Base-by-base conservation (phyloP, 2,329 filamentous ascomycete genomes). In the Dactylellina sp. region DNA sequence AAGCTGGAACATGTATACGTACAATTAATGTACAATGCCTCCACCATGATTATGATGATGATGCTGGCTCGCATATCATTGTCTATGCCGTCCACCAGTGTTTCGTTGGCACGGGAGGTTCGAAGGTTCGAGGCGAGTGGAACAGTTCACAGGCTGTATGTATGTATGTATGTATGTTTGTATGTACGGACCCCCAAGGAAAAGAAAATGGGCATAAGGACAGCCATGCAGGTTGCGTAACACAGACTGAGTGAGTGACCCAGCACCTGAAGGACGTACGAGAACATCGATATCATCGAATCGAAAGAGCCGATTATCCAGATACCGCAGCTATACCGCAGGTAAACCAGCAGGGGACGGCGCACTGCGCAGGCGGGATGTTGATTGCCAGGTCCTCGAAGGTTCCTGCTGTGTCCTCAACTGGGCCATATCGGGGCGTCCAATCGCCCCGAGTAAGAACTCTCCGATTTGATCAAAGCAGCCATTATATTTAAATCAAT, bases 91-190 rank as follows among this genome's bases (percentile, higher is more conserved):
- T 55, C 56, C 39, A 46, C 37, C 20, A 9, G 22, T 44, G 55
- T 55, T 32, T 74, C 37, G 70, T 47, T 74, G 70, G 70, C 70
- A 74, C 70, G 70, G 70, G 61, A 65, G 55, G 18, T 24, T 50
- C 7, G 55, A 64, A 59, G 46, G 28, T 74, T 66, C 56, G 61
- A 74, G 70, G 70, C 70, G 70, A 65, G 40, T n/a, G 50, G 28
- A 49, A 37, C 56, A 49, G n/a, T 60, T 60, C 40, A 60, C 40
- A 47, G 12, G n/a, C 25, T 52, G 49, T 52, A 52, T 22, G n/a
- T n/a, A n/a, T n/a, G n/a, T n/a, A n/a, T n/a, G n/a, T n/a, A n/a
- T n/a, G n/a, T n/a, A n/a, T n/a, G n/a, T n/a, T n/a, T n/a, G n/a
- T n/a, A n/a, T n/a, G n/a, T n/a, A n/a, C n/a, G n/a, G 28, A 32